A percentile compares a stretch with the other conserved stretches of the same genome.
These are phyloP conservation scores for Tripidium arundinaceum DNA, from an alignment of 202 grass and related monocot genomes.

Conservation along the genomic window DNA sequence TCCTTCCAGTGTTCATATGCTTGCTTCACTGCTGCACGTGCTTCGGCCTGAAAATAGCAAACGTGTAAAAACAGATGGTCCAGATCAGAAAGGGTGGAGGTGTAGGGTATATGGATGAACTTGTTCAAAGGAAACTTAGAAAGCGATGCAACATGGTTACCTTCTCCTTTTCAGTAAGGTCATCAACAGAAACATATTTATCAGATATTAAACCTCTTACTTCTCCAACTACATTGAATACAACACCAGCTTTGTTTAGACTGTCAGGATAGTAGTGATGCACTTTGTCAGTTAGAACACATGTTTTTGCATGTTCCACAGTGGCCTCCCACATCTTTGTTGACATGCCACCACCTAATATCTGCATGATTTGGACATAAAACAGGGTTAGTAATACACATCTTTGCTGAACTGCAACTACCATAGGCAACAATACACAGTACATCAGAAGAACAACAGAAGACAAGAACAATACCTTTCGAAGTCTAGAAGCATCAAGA, in stretches of 20 bases:
- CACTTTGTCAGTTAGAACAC: constrained; percentile 55
- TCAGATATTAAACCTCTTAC: constrained; percentile 56
- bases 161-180: constrained; percentile 61
- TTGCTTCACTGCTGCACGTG: constrained; percentile 51
- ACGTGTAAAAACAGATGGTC: neutral
- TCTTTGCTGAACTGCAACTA: constrained; percentile 10
- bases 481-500: constrained; percentile 63
- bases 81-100: neutral
- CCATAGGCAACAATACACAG: constrained; percentile 7
- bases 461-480: constrained; percentile 59
- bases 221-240: constrained; percentile 84
- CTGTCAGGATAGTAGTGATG: constrained; percentile 60
- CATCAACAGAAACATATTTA: constrained; percentile 49
- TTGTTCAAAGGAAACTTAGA: constrained; percentile 1
- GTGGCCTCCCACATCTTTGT: constrained; percentile 86
- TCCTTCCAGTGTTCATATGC: constrained; percentile 75
- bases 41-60: constrained; percentile 60
- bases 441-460: neutral
- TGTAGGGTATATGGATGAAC: neutral
- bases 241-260: constrained; percentile 47
- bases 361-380: constrained; percentile 56
- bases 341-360: constrained; percentile 92
- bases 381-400: constrained; percentile 21
- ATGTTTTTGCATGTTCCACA: constrained; percentile 73
- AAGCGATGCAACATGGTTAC: constrained; percentile 36